phyloP scores from a whole-genome alignment of 2,329 filamentous ascomycete species.

The Alternaria infectoria region DNA sequence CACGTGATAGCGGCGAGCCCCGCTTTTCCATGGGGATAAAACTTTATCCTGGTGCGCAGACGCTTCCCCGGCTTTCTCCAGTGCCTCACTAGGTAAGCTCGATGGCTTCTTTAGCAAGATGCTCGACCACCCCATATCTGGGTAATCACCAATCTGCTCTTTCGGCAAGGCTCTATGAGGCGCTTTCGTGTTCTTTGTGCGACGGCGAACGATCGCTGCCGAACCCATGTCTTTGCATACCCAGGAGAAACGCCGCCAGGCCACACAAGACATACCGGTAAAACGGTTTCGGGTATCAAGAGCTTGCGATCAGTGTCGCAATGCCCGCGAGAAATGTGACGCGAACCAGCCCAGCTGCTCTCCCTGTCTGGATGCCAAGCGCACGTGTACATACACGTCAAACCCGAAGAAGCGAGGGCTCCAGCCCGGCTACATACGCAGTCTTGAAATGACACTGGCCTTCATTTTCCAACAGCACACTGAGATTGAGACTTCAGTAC shows the following conservation, averaged over 20 bases:
- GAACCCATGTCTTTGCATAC: conserved; percentile 24
- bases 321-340: conserved; percentile 74
- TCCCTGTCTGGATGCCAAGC: conserved; percentile 67
- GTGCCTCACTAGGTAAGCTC: conserved; percentile 1
- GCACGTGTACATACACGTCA: conserved; percentile 73
- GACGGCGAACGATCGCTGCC: not conserved
- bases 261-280: conserved; percentile 22
- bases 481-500: conserved; percentile 64
- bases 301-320: conserved; percentile 71
- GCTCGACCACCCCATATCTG: not conserved
- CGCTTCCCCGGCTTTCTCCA: conserved; percentile 16
- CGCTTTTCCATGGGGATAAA: conserved; percentile 16
- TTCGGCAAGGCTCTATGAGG: not conserved
- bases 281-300: conserved; percentile 69
- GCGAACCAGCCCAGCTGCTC: conserved; percentile 70
- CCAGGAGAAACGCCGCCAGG: conserved; percentile 26
- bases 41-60: conserved; percentile 8
- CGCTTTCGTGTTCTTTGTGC: not conserved
- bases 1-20: conserved; percentile 7
- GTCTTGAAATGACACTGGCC: conserved; percentile 69
- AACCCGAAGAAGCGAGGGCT: conserved; percentile 78
- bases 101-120: conserved; percentile 10
- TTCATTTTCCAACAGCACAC: conserved; percentile 54
- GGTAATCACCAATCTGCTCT: not conserved
- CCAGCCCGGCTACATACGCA: conserved; percentile 59